Evolutionary conservation across 768 basidiomycete species (phyloP).

Genomic region (Rhodocollybia butyracea): DNA sequence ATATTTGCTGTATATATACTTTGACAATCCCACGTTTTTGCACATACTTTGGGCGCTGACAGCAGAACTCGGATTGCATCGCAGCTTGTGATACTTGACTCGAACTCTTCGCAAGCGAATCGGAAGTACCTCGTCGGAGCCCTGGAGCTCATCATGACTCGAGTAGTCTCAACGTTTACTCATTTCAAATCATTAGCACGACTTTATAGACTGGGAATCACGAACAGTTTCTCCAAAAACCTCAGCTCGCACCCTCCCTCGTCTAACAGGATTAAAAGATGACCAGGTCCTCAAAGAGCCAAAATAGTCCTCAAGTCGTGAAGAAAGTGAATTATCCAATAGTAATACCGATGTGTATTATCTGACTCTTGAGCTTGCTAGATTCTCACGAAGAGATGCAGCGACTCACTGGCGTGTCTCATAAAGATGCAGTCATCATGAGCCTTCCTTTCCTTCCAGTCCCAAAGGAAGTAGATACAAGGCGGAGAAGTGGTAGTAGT

Average conservation of each 20-base stretch:
- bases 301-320: not conserved
- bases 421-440: not conserved
- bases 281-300: not conserved
- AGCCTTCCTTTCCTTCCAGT: not conserved
- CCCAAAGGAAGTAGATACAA: not conserved
- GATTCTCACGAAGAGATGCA: not conserved
- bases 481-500: not conserved
- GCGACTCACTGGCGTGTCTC: not conserved
- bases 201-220: not conserved
- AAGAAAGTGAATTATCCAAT: not conserved
- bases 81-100: not conserved
- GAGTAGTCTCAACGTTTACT: not conserved
- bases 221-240: not conserved
- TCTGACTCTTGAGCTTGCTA: not conserved
- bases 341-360: not conserved
- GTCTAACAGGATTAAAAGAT: not conserved
- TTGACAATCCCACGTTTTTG: not conserved
- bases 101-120: not conserved
- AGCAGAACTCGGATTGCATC: not conserved
- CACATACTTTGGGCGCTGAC: not conserved
- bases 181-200: not conserved
- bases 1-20: not conserved
- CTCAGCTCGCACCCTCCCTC: not conserved
- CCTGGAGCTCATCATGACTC: not conserved
- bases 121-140: not conserved